Evolutionary conservation across 495 filamentous ascomycete genomes (phyloP).

Genomic region (Tetracladium marchalianum): DNA sequence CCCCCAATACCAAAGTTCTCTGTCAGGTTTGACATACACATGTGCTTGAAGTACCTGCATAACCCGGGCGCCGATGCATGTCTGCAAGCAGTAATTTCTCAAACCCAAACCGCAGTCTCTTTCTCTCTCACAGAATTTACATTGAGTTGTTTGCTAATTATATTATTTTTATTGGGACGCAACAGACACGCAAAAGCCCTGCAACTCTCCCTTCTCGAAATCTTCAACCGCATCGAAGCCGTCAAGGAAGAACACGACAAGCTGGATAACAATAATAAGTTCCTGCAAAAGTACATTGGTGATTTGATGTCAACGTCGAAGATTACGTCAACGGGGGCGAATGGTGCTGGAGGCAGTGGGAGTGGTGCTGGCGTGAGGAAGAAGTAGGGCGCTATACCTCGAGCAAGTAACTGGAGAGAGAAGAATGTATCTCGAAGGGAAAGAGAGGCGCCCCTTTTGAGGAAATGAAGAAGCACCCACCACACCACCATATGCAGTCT

Average conservation of each 20-base stretch:
- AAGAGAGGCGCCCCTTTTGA: too few species aligned
- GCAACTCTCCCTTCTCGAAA: conserved; percentile 75
- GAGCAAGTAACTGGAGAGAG: too few species aligned
- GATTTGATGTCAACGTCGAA: conserved; percentile 75
- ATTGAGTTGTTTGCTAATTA: neutral
- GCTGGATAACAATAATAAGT: conserved; percentile 87
- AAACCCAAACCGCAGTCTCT: neutral
- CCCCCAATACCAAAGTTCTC: conserved; percentile 33
- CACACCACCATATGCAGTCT: too few species aligned
- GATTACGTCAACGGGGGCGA: conserved; percentile 50
- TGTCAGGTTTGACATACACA: neutral
- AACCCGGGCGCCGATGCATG: too few species aligned
- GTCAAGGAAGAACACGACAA: conserved; percentile 91
- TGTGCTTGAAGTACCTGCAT: too few species aligned
- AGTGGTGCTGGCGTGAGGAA: conserved; percentile 32
- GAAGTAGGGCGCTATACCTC: too few species aligned
- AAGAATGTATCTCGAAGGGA: too few species aligned
- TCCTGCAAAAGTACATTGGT: conserved; percentile 84
- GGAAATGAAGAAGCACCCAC: neutral
- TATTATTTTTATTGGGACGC: neutral
- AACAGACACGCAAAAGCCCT: conserved; percentile 75
- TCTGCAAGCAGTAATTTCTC: too few species aligned
- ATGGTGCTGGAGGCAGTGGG: neutral
- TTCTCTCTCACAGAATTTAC: neutral
- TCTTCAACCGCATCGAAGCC: conserved; percentile 88